phyloP scores from a whole-genome alignment of 257 asterid species.

The Solanum commersonii region DNA sequence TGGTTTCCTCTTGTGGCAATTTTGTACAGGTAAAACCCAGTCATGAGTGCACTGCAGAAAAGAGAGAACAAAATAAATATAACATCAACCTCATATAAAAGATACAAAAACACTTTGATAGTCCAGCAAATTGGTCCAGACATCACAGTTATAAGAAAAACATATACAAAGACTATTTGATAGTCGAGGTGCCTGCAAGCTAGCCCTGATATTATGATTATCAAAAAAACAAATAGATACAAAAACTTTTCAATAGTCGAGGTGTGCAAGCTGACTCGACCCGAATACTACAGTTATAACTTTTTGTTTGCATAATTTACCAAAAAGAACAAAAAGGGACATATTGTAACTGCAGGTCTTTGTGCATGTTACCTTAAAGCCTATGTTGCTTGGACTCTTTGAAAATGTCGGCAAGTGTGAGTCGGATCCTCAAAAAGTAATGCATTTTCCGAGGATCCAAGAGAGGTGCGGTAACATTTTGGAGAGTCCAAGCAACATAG shows the following conservation, averaged over 20 bases:
- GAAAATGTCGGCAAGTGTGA: rapidly evolving
- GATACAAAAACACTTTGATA: not conserved
- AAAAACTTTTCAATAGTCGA: not conserved
- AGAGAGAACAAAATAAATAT: not conserved
- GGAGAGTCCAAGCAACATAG: not conserved
- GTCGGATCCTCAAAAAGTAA: not conserved
- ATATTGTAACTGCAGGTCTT: not conserved
- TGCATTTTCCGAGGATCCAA: not conserved
- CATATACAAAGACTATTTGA: not conserved
- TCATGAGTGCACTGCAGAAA: slow-evolving; percentile 59
- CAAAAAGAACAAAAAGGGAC: not conserved
- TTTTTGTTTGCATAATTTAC: not conserved
- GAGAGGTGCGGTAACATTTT: not conserved
- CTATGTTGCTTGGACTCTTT: not conserved
- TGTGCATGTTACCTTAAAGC: not conserved
- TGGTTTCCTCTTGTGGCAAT: slow-evolving; percentile 76
- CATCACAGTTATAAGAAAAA: not conserved
- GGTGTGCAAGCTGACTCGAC: not conserved
- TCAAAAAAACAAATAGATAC: not conserved
- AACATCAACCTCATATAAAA: not conserved
- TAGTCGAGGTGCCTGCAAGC: not conserved
- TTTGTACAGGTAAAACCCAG: slow-evolving; percentile 69
- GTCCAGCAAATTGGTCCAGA: not conserved
- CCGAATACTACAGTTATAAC: not conserved
- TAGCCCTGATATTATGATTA: not conserved